Base-by-base conservation (phyloP, 352 stramenopile species). In the Pythium rhizo-oryzae region DNA sequence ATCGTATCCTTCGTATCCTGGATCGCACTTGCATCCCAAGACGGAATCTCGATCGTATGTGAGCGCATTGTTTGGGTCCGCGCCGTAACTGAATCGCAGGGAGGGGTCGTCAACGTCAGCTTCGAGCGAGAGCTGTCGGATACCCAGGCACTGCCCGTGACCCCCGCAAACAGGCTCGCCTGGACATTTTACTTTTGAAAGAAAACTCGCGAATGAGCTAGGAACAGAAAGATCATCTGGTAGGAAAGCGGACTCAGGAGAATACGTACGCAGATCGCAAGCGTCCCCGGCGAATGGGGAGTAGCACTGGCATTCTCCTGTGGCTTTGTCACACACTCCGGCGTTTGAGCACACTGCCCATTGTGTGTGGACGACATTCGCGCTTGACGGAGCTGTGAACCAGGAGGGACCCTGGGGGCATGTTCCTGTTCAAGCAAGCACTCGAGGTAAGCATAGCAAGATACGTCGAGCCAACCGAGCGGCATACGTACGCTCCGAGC, bases 21-120 rank as follows among this genome's bases (percentile, higher is more conserved):
- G 73, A 59, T 98, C 90, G 67, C 94, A 98, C 60, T 94, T 93
- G 75, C 94, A 98, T 18, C 89, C 90, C 52, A 94, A 75, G 50
- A 87, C 86, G 1, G 79, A 77, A 49, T 93, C 62, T 8, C 86
- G 79, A 62, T 98, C 93, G 69, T 82, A 98, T 16, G 85, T 93
- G 46, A 78, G 59, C 0, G 77, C 56, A 47, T 90, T 91, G 62
- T 94, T 93, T 1, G 83, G 76, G 51, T 88, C 82, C 0, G 72
- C 54, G 1, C 84, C 85, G 46, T 94, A 93, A 71, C 91, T 78
- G 39, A 91, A 92, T 3, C 67, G 72, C 16, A 86, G 65, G 1
- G 77, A 77, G 19, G 70, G 63, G n/a, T 76, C 67, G 35, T 90
- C 74, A 11, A 80, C 74, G 49, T 91, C 76, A 0, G 81, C 83